Evolutionary conservation across 352 stramenopile genomes (phyloP).

Genomic region (Phytophthora cajani): DNA sequence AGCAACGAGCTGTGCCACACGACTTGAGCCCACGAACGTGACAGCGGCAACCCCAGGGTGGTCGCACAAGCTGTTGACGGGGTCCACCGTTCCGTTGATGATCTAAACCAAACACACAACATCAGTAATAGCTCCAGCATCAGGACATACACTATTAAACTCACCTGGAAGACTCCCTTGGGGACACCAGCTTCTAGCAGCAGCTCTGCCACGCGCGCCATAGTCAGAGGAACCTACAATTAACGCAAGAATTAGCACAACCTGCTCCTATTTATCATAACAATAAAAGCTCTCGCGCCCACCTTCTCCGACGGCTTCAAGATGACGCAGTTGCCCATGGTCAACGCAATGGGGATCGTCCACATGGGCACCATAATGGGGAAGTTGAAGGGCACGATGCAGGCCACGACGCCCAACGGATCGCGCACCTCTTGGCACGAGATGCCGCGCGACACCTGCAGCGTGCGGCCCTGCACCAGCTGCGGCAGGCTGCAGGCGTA

Average conservation of each 20-base stretch:
- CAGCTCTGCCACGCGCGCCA: slow-evolving; percentile 89
- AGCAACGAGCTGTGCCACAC: slow-evolving; percentile 94
- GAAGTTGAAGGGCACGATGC: slow-evolving; percentile 97
- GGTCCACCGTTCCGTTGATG: slow-evolving; percentile 92
- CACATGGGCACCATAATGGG: slow-evolving; percentile 98
- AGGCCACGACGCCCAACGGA: slow-evolving; percentile 93
- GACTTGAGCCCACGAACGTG: slow-evolving; percentile 96
- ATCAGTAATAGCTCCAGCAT: not conserved
- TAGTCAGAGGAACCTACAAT: slow-evolving; percentile 88
- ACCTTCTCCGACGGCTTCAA: slow-evolving; percentile 98
- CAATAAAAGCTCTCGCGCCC: not conserved
- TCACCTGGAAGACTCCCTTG: slow-evolving; percentile 92
- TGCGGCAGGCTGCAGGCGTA: slow-evolving; percentile 95
- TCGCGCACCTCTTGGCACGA: slow-evolving; percentile 94
- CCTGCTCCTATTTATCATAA: not conserved
- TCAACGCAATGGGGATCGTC: slow-evolving; percentile 97
- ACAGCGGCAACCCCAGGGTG: slow-evolving; percentile 87
- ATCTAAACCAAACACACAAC: slow-evolving; percentile 61
- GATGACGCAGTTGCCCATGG: slow-evolving; percentile 96
- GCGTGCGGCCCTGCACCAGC: slow-evolving; percentile 87
- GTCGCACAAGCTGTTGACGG: slow-evolving; percentile 94
- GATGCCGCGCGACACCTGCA: slow-evolving; percentile 91
- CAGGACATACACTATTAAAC: not conserved
- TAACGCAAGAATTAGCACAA: not conserved
- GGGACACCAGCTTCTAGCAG: slow-evolving; percentile 94